A percentile compares a stretch with the other conserved stretches of the same genome.
These are phyloP conservation scores for Rhodotorula sp. DNA, from an alignment of 1,284 basidiomycete species.

Conservation along the genomic window DNA sequence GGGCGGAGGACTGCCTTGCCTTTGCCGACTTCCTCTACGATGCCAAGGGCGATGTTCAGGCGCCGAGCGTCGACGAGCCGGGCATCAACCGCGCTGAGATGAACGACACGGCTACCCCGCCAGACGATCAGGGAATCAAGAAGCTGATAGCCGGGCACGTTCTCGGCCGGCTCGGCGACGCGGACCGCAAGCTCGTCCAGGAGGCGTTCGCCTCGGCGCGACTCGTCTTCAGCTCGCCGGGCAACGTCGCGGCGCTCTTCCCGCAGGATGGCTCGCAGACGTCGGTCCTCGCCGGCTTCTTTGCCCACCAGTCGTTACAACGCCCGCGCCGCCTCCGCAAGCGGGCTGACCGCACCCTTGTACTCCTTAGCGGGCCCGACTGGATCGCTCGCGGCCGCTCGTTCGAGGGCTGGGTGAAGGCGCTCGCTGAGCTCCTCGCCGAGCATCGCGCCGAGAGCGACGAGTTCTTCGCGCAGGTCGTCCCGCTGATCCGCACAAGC, in stretches of 20 bases:
- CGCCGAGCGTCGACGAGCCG: constrained; percentile 19
- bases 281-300: constrained; percentile 1
- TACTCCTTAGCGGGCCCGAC: constrained; percentile 55
- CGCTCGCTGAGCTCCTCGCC: constrained; percentile 64
- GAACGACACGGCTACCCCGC: neutral
- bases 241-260: constrained; percentile 3
- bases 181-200: constrained; percentile 9
- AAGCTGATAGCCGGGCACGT: constrained; percentile 13
- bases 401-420: constrained; percentile 67
- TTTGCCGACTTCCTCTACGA: constrained; percentile 34
- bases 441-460: constrained; percentile 62
- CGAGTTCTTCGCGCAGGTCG: constrained; percentile 69
- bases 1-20: constrained; percentile 10
- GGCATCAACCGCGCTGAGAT: neutral
- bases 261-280: neutral
- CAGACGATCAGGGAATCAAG: constrained; percentile 22
- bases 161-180: constrained; percentile 2
- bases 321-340: constrained; percentile 9
- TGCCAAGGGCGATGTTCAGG: constrained; percentile 9
- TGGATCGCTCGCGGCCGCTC: constrained; percentile 49
- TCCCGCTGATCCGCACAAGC: constrained; percentile 62
- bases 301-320: constrained; percentile 14
- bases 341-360: constrained; percentile 45
- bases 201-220: constrained; percentile 29
- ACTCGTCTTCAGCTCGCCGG: constrained; percentile 13